phyloP scores from a whole-genome alignment of 2,329 filamentous ascomycete species.

The Sarocladiaceae sp. region DNA sequence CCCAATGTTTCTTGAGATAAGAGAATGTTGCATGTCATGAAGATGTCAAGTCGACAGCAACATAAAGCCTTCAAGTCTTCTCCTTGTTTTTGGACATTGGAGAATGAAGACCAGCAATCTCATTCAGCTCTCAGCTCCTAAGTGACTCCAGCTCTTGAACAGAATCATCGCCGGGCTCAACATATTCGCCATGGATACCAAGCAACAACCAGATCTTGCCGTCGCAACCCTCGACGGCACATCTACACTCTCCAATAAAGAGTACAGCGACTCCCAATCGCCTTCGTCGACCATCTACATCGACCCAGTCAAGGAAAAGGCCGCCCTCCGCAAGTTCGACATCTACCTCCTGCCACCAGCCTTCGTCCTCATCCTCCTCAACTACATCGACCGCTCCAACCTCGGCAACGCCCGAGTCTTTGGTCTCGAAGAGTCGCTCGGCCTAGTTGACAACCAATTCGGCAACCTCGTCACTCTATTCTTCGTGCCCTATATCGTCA shows the following conservation, averaged over 20 bases:
- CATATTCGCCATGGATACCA: slow-evolving; percentile 2
- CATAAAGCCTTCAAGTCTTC: neutral
- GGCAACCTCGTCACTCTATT: slow-evolving; percentile 58
- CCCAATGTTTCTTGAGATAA: neutral
- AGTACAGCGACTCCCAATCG: neutral
- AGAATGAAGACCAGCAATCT: neutral
- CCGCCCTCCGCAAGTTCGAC: slow-evolving; percentile 9
- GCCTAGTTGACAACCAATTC: slow-evolving; percentile 57
- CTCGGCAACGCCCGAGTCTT: slow-evolving; percentile 37
- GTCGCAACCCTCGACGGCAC: neutral
- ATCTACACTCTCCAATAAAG: neutral
- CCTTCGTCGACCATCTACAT: slow-evolving; percentile 8
- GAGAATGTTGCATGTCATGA: neutral
- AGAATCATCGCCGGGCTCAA: neutral
- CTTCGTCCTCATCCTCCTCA: slow-evolving; percentile 26
- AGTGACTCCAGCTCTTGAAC: neutral
- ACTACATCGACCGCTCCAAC: slow-evolving; percentile 46
- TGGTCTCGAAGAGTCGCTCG: slow-evolving; percentile 45
- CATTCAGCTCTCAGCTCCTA: neutral
- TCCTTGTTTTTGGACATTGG: too few species aligned
- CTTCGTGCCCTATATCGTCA: slow-evolving; percentile 52
- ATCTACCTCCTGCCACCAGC: slow-evolving; percentile 9
- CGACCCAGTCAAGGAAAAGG: slow-evolving; percentile 6
- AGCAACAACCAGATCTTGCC: neutral
- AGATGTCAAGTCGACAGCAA: neutral